phyloP scores from a whole-genome alignment of 2,329 filamentous ascomycete genomes.

The Penicillium sp. region DNA sequence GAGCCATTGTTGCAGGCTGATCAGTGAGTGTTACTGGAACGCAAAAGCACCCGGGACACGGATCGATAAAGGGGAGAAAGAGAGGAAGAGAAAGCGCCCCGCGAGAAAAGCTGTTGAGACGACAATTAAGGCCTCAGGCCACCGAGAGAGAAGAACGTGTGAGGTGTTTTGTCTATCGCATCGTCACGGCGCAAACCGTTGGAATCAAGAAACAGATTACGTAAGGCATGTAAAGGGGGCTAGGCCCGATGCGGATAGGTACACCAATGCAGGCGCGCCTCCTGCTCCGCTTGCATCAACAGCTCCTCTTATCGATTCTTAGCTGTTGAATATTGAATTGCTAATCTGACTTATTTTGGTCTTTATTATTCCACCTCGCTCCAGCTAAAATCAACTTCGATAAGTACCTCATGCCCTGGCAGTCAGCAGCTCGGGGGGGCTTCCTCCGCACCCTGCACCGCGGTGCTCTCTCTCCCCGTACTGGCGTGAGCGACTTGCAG shows the following conservation, averaged over 20 bases:
- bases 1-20: conserved; percentile 57
- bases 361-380: background rate
- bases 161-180: background rate
- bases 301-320: conserved; percentile 8
- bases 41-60: conserved; percentile 29
- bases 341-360: background rate
- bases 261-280: conserved; percentile 24
- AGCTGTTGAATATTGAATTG: background rate
- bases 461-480: conserved; percentile 23
- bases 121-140: background rate
- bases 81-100: background rate
- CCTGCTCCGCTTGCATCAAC: conserved; percentile 32
- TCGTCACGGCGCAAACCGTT: background rate
- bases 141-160: background rate
- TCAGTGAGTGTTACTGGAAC: conserved; percentile 49
- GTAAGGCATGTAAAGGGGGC: background rate
- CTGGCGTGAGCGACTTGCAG: conserved; percentile 27
- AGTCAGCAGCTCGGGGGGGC: conserved; percentile 30
- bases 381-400: background rate
- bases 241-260: conserved; percentile 22
- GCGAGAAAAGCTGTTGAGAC: background rate
- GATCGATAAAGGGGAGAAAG: conserved; percentile 8
- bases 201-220: background rate
- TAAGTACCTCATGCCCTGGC: conserved; percentile 29
- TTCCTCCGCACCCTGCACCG: conserved; percentile 31